Conservation (phyloP, 1,284 basidiomycete genomes). For the Lentinula novae-zelandiae region DNA sequence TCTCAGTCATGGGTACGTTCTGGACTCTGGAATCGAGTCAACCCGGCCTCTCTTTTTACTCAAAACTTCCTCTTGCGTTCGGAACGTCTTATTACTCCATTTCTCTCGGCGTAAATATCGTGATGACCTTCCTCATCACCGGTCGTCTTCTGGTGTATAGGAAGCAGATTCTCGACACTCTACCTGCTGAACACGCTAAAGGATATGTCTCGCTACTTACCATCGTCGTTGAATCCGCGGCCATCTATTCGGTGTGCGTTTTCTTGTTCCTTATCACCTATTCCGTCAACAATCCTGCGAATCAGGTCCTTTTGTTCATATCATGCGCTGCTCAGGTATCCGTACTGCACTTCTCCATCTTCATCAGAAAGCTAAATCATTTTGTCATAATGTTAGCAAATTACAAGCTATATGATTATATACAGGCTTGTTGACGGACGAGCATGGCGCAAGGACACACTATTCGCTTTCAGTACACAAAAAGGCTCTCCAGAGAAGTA, state of each 20-base stretch:
- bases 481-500: not conserved
- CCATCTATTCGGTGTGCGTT: slow-evolving; percentile 39
- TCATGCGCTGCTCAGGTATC: slow-evolving; percentile 31
- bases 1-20: slow-evolving; percentile 37
- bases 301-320: slow-evolving; percentile 31
- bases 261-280: slow-evolving; percentile 42
- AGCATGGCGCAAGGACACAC: slow-evolving; percentile 30
- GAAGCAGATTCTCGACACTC: slow-evolving; percentile 24
- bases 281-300: slow-evolving; percentile 34
- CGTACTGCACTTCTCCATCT: slow-evolving; percentile 1
- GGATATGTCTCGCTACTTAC: slow-evolving; percentile 38
- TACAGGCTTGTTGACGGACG: slow-evolving; percentile 37
- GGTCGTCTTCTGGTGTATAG: slow-evolving; percentile 35
- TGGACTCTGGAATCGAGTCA: slow-evolving; percentile 42
- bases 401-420: slow-evolving; percentile 39
- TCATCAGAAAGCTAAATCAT: not conserved
- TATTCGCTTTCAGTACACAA: slow-evolving; percentile 12
- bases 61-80: slow-evolving; percentile 33
- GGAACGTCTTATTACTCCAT: slow-evolving; percentile 40
- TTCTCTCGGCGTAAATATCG: slow-evolving; percentile 41
- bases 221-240: slow-evolving; percentile 39
- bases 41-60: slow-evolving; percentile 38
- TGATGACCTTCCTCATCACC: slow-evolving; percentile 40
- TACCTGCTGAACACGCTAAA: slow-evolving; percentile 30
- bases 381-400: slow-evolving; percentile 28